Evolutionary conservation across 495 filamentous ascomycete genomes (phyloP).

Genomic region (Xylaria flabelliformis): DNA sequence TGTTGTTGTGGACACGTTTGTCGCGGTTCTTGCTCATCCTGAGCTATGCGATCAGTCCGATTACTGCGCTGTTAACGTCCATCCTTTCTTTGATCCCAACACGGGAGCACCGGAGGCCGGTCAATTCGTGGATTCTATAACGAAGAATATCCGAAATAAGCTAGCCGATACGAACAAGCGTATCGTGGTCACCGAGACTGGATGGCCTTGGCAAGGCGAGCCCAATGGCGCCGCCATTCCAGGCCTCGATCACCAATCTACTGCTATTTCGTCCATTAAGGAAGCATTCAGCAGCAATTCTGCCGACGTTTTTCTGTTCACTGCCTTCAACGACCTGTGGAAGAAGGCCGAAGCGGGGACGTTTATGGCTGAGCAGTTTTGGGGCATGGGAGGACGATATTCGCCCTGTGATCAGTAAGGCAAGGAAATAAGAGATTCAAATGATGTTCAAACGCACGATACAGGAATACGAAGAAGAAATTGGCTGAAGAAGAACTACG

Average conservation of each 20-base stretch:
- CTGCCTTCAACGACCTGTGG: conserved; percentile 79
- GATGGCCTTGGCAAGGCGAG: conserved; percentile 77
- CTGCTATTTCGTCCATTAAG: conserved; percentile 69
- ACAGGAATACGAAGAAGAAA: conserved; percentile 32
- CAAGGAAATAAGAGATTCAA: neutral
- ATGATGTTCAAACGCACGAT: conserved; percentile 27
- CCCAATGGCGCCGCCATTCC: conserved; percentile 71
- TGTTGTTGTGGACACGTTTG: conserved; percentile 80
- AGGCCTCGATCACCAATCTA: conserved; percentile 63
- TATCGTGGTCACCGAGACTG: conserved; percentile 70
- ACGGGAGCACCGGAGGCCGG: conserved; percentile 65
- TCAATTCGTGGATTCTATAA: conserved; percentile 62
- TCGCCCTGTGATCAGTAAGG: conserved; percentile 36
- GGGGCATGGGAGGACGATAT: conserved; percentile 62
- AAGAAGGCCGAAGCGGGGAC: conserved; percentile 70
- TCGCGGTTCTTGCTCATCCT: conserved; percentile 68
- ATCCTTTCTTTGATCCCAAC: conserved; percentile 80
- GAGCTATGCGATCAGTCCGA: conserved; percentile 75
- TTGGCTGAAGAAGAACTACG: conserved; percentile 32
- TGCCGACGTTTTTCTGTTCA: conserved; percentile 69
- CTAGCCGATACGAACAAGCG: conserved; percentile 43
- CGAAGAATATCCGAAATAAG: conserved; percentile 51
- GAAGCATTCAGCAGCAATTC: conserved; percentile 53
- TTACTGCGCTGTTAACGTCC: conserved; percentile 80
- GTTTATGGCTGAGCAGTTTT: conserved; percentile 74